Evolutionary conservation across 192 early-diverging fungal species (phyloP), one percentile per base, ranked within the genome.

Genomic region (Podila clonocystis): DNA sequence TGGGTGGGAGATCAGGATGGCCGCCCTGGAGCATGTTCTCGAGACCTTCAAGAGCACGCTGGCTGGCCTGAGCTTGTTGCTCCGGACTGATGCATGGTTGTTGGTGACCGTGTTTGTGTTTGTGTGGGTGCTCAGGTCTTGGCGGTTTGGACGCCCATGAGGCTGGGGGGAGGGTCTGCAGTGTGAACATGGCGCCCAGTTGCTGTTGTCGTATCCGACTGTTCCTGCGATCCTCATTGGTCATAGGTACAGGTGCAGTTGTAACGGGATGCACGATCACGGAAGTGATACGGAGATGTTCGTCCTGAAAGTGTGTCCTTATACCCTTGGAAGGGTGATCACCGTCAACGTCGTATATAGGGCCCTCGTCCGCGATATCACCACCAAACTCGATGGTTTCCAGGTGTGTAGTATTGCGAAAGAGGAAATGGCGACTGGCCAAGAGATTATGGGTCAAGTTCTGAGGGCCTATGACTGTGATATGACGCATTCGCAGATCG

Each of bases 361-460:
- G 41, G 4, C 41, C 41, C 4, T 45, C 41, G 13, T 45, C 41
- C 8, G 41, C 41, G 12, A 45, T 45, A 45, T 45, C 41, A n/a
- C 36, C 28, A 12, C 55, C 17, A 41, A 63, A 63, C 62, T 63
- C 62, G 62, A 63, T 33, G 28, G 62, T 26, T n/a, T 41, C 36
- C 15, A 63, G 12, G 3, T 33, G 33, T 7, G 36, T 63, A 4
- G 20, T 63, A 38, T 63, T 63, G 33, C 62, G 24, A 34, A 48
- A 63, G 33, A 96, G 85, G 76, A 96, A 96, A 69, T 89, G 87
- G 36, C 94, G 84, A 13, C 91, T 90, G 9, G 92, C 85, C 4
- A 91, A 90, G 70, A 97, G 61, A 49, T 89, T 88, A 71, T 96
- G 94, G 0, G 91, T 90, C 63, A 95, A 72, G 62, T 95, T 95